Conservation (phyloP, 495 filamentous ascomycete genomes). For the Aspergillus nidulans region DNA sequence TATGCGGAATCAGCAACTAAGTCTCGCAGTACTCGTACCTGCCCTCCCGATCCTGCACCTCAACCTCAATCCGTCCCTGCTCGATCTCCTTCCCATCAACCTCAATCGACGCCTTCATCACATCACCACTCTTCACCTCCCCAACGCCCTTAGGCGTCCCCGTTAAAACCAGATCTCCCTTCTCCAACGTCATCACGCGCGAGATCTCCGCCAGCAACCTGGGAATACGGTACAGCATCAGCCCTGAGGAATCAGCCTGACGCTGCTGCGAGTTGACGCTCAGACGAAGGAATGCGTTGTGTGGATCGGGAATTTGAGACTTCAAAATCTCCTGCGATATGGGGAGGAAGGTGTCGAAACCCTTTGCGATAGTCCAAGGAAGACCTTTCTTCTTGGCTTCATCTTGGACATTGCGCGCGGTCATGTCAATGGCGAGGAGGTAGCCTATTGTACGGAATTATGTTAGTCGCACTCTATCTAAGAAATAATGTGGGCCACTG, state of each 20-base stretch:
- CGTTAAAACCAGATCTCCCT: conserved; percentile 88
- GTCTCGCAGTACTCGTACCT: conserved; percentile 46
- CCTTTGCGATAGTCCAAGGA: conserved; percentile 95
- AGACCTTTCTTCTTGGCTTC: conserved; percentile 94
- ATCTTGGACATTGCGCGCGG: conserved; percentile 86
- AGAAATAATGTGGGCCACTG: conserved; percentile 13
- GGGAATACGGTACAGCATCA: conserved; percentile 94
- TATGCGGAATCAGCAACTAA: conserved; percentile 12
- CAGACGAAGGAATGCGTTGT: conserved; percentile 79
- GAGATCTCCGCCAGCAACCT: conserved; percentile 83
- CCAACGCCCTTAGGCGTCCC: conserved; percentile 97
- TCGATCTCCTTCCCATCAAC: conserved; percentile 80
- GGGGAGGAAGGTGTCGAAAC: conserved; percentile 95
- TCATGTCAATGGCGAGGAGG: conserved; percentile 87
- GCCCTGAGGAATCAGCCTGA: conserved; percentile 78
- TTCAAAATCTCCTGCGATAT: conserved; percentile 74
- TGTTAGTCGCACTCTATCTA: too few species aligned
- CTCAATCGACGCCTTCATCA: conserved; percentile 80
- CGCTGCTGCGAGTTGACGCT: conserved; percentile 67
- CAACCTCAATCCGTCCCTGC: conserved; percentile 80
- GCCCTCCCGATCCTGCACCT: conserved; percentile 64
- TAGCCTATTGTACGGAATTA: conserved; percentile 51
- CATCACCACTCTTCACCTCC: conserved; percentile 75
- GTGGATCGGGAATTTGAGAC: conserved; percentile 74
- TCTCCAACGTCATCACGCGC: conserved; percentile 87